Conservation (phyloP, 495 filamentous ascomycete genomes). For the Pyronema omphalodes region DNA sequence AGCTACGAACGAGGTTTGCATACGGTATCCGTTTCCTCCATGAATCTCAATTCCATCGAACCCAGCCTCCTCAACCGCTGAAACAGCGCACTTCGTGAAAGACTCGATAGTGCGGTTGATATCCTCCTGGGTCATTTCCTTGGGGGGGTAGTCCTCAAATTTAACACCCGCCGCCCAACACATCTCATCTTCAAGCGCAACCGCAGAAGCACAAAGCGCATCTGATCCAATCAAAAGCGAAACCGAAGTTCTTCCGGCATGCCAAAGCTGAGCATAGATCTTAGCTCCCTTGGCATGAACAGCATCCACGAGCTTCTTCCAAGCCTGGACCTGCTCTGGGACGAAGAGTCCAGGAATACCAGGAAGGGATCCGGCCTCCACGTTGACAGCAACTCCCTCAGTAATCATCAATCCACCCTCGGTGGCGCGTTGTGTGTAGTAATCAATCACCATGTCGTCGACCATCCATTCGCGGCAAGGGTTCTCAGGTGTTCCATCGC, state of each 20-base stretch:
- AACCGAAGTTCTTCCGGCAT: constrained; percentile 54
- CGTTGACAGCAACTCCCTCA: constrained; percentile 46
- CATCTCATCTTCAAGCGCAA: constrained; percentile 28
- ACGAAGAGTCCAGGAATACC: too few species aligned
- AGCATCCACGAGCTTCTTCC: constrained; percentile 48
- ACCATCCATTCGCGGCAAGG: too few species aligned
- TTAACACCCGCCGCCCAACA: too few species aligned
- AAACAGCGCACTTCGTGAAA: constrained; percentile 41
- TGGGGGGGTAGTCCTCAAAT: constrained; percentile 28
- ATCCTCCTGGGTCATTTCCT: constrained; percentile 40
- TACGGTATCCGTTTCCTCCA: constrained; percentile 43
- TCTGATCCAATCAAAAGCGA: constrained; percentile 22
- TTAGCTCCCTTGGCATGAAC: constrained; percentile 49
- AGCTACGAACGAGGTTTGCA: constrained; percentile 25
- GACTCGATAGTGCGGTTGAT: constrained; percentile 42
- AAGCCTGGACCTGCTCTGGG: constrained; percentile 36
- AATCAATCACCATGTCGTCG: constrained; percentile 31
- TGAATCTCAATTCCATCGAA: constrained; percentile 49
- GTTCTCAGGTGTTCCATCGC: too few species aligned
- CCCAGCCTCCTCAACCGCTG: constrained; percentile 43
- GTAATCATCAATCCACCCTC: constrained; percentile 43
- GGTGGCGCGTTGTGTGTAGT: constrained; percentile 43
- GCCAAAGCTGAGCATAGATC: constrained; percentile 55
- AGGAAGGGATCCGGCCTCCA: constrained; percentile 24
- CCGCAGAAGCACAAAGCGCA: constrained; percentile 38